Evolutionary conservation across 768 basidiomycete species (phyloP).

Genomic region (Rhodosporidiobolus sp.): DNA sequence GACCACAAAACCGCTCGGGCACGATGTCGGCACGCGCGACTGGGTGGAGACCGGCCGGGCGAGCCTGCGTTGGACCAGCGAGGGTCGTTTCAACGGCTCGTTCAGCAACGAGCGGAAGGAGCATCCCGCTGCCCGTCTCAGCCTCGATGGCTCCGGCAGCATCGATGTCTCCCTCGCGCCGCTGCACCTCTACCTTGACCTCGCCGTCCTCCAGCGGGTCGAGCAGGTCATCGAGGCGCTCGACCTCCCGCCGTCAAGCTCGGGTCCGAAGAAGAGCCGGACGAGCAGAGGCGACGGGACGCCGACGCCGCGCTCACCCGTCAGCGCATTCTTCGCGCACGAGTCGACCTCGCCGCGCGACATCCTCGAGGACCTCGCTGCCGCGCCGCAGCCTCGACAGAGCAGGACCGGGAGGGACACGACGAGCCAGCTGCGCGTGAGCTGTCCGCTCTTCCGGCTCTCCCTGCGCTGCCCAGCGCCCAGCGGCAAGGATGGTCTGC

Average conservation of each 20-base stretch:
- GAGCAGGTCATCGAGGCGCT: conserved; percentile 36
- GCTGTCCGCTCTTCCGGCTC: neutral
- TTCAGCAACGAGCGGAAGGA: neutral
- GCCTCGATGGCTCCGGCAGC: neutral
- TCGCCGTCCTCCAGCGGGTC: conserved; percentile 46
- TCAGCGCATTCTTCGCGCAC: neutral
- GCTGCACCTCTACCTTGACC: conserved; percentile 48
- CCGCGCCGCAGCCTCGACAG: too few relatives aligned
- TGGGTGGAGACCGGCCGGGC: too few relatives aligned
- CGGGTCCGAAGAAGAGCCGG: neutral
- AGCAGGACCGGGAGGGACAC: too few relatives aligned
- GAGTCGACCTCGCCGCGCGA: neutral
- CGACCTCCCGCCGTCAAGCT: neutral
- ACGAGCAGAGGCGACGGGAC: neutral
- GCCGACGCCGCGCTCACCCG: neutral
- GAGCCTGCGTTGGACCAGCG: neutral
- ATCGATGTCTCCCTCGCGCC: conserved; percentile 22
- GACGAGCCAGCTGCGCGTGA: neutral
- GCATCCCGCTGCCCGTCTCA: neutral
- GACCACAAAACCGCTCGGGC: neutral
- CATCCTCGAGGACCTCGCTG: conserved; percentile 15
- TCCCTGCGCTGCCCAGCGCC: conserved; percentile 11
- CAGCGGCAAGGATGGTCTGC: neutral
- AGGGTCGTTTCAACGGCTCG: neutral
- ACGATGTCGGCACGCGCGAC: neutral